Percentiles rank a stretch among this genome's conserved stretches.
These are phyloP conservation scores for Polytrichum formosum DNA, from an alignment of 225 moss, liverwort and hornwort genomes.

Conservation along the genomic window DNA sequence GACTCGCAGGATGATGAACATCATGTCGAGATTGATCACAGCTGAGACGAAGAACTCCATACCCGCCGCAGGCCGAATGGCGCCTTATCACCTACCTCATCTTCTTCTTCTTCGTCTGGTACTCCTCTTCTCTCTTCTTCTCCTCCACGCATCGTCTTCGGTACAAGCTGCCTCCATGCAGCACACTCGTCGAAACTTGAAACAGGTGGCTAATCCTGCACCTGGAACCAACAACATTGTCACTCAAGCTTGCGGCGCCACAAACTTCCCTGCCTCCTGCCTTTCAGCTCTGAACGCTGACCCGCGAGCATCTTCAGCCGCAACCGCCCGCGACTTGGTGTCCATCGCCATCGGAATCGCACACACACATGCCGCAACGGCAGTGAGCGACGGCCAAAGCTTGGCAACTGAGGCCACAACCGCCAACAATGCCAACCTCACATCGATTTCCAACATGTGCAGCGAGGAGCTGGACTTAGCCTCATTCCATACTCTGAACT, in stretches of 20 bases:
- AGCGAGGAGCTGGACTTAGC: conserved; percentile 43
- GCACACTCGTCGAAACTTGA: background rate
- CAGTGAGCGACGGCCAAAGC: conserved; percentile 24
- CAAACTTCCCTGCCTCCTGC: conserved; percentile 33
- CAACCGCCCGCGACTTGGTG: conserved; percentile 32
- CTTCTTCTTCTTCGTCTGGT: no score
- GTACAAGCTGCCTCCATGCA: background rate
- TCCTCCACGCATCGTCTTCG: background rate
- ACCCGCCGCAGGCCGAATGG: background rate
- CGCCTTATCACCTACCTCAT: background rate
- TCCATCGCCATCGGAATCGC: conserved; percentile 31
- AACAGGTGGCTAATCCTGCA: background rate
- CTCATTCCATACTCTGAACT: conserved; percentile 43
- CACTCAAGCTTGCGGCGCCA: conserved; percentile 46
- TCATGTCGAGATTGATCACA: background rate
- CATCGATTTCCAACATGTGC: conserved; percentile 35
- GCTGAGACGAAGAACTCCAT: background rate
- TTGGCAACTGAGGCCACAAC: conserved; percentile 20
- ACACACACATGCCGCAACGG: conserved; percentile 14
- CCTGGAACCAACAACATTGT: conserved; percentile 4
- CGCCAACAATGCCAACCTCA: conserved; percentile 34
- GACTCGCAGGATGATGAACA: background rate
- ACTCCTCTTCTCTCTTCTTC: background rate
- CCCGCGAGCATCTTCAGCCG: conserved; percentile 30
- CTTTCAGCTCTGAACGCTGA: conserved; percentile 20